A percentile compares a stretch with the other conserved stretches of the same genome.
Conservation (phyloP, 192 early-diverging fungal genomes). For the Backusella sp. region DNA sequence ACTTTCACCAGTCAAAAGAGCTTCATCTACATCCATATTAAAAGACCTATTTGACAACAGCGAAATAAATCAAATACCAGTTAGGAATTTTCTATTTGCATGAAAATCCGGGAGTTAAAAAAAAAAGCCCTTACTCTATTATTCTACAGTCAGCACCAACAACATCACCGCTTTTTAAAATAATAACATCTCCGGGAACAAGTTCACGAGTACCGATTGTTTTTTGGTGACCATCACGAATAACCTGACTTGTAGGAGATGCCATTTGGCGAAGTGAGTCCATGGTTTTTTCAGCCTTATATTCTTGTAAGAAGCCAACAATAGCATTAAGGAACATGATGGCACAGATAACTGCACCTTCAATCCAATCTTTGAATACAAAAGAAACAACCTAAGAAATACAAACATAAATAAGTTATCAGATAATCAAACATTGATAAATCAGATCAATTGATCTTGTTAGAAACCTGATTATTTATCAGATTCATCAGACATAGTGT, state of each 20-base stretch:
- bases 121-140: conserved; percentile 27
- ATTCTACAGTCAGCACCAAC: conserved; percentile 91
- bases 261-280: conserved; percentile 88
- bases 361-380: conserved; percentile 65
- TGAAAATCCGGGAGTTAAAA: background rate
- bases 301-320: conserved; percentile 96
- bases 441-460: background rate
- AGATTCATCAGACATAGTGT: background rate
- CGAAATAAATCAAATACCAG: background rate
- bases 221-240: conserved; percentile 77
- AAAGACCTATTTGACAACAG: conserved; percentile 52
- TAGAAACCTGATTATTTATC: background rate
- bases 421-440: conserved; percentile 3
- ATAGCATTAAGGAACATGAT: conserved; percentile 85
- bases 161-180: conserved; percentile 92
- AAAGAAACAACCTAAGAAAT: conserved; percentile 51
- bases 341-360: conserved; percentile 74
- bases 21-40: conserved; percentile 92
- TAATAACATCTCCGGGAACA: conserved; percentile 89
- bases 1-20: conserved; percentile 90
- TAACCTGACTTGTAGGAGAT: conserved; percentile 82
- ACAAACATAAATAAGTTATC: background rate
- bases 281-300: conserved; percentile 91
- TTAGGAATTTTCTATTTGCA: background rate
- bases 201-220: conserved; percentile 75